These are phyloP conservation scores for Daedalea quercina DNA, from an alignment of 768 basidiomycete genomes.

Conservation along the genomic window DNA sequence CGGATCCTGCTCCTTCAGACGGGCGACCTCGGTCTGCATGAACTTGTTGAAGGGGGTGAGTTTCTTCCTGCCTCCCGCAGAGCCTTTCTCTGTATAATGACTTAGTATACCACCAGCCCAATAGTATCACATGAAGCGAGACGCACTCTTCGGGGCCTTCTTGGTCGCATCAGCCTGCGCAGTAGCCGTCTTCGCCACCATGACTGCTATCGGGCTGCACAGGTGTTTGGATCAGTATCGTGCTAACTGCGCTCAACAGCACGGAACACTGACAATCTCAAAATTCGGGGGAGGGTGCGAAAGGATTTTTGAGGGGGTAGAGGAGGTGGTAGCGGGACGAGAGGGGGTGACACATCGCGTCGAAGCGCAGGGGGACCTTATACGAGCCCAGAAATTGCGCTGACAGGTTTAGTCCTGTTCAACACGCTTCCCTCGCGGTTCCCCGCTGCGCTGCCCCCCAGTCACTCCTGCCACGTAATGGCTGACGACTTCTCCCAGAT, in stretches of 20 bases:
- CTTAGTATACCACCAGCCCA: not conserved
- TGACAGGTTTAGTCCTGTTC: conserved; percentile 15
- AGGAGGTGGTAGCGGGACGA: conserved; percentile 7
- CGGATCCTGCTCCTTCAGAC: conserved; percentile 71
- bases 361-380: conserved; percentile 14
- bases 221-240: conserved; percentile 2
- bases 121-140: no score
- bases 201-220: conserved; percentile 8
- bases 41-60: conserved; percentile 75
- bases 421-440: conserved; percentile 19
- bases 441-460: conserved; percentile 16
- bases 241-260: not conserved
- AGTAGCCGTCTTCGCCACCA: conserved; percentile 13
- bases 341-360: conserved; percentile 9
- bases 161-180: conserved; percentile 12
- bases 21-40: conserved; percentile 73
- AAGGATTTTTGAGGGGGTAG: not conserved
- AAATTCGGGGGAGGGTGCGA: not conserved
- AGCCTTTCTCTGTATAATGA: conserved; percentile 39
- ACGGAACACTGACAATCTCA: conserved; percentile 1
- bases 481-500: not conserved
- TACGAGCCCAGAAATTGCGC: conserved; percentile 9
- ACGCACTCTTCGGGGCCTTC: conserved; percentile 19
- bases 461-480: conserved; percentile 9
- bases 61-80: conserved; percentile 49